These are phyloP conservation scores for Coemansia umbellata DNA, from an alignment of 192 early-diverging fungal species.

Conservation along the genomic window DNA sequence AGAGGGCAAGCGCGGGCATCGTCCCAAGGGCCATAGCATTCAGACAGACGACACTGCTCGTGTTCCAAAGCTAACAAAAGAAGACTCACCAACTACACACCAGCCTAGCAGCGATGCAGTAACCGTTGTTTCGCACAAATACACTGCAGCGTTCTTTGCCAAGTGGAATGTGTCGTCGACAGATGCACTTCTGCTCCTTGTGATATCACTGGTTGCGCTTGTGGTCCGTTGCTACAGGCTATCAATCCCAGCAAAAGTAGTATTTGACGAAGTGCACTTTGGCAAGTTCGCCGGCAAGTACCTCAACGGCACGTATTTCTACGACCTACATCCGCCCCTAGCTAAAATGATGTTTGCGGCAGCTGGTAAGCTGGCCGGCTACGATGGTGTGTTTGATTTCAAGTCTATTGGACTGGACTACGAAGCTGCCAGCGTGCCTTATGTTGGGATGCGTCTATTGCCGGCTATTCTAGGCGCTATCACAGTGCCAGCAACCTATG, in stretches of 20 bases:
- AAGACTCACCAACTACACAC: not conserved
- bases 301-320: constrained; percentile 81
- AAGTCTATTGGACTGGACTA: constrained; percentile 94
- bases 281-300: constrained; percentile 95
- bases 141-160: constrained; percentile 13
- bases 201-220: constrained; percentile 16
- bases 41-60: not conserved
- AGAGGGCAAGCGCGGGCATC: constrained; percentile 5
- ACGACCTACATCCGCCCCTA: constrained; percentile 95
- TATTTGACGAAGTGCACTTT: constrained; percentile 99
- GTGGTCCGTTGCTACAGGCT: constrained; percentile 36
- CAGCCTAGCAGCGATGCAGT: not conserved
- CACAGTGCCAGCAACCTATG: constrained; percentile 78
- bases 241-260: constrained; percentile 30
- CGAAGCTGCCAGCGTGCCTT: constrained; percentile 82
- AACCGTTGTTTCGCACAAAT: constrained; percentile 4
- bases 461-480: constrained; percentile 76
- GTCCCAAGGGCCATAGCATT: constrained; percentile 40
- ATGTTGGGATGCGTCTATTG: constrained; percentile 81
- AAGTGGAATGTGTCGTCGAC: constrained; percentile 16
- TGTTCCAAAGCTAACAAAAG: constrained; percentile 1
- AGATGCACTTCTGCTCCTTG: constrained; percentile 14
- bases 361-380: constrained; percentile 76
- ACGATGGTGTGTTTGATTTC: constrained; percentile 94
- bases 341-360: constrained; percentile 88